Conservation (phyloP, 1,284 basidiomycete genomes). For the Leccinum ponderosum region DNA sequence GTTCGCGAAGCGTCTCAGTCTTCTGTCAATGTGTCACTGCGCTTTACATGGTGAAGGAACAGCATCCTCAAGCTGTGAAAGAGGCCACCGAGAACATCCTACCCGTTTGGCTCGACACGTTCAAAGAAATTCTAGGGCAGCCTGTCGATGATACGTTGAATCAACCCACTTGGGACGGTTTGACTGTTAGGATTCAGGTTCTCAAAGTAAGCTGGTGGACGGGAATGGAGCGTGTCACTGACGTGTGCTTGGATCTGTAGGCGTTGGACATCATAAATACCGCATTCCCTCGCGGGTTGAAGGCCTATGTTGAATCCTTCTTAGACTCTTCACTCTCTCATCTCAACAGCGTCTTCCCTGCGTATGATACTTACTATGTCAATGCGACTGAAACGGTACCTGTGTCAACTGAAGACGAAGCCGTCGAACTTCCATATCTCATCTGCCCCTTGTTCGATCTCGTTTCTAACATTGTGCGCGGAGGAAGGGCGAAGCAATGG, state of each 20-base stretch:
- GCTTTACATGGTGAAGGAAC: constrained; percentile 92
- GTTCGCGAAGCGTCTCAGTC: constrained; percentile 83
- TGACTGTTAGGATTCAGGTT: constrained; percentile 76
- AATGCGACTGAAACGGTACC: constrained; percentile 56
- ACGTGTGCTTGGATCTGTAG: constrained; percentile 37
- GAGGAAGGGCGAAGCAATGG: constrained; percentile 65
- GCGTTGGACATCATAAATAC: constrained; percentile 74
- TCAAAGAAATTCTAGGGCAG: constrained; percentile 75
- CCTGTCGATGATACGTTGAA: constrained; percentile 60
- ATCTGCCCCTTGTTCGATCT: constrained; percentile 84
- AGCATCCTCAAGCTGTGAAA: constrained; percentile 84
- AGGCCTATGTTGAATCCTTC: constrained; percentile 59
- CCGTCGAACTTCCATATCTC: constrained; percentile 76
- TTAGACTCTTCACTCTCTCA: constrained; percentile 65
- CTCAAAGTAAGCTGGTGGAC: constrained; percentile 60
- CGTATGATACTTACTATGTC: constrained; percentile 72
- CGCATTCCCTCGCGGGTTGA: constrained; percentile 72
- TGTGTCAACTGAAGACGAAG: constrained; percentile 71
- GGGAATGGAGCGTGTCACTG: background rate
- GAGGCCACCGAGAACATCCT: constrained; percentile 81
- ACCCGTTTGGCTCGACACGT: constrained; percentile 87
- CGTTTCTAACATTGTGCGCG: constrained; percentile 61
- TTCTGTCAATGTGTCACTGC: constrained; percentile 91
- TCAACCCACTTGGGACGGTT: constrained; percentile 70
- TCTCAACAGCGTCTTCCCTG: constrained; percentile 63